Conservation (phyloP, 495 filamentous ascomycete species). For the Pseudomonodictys pantanalensis region DNA sequence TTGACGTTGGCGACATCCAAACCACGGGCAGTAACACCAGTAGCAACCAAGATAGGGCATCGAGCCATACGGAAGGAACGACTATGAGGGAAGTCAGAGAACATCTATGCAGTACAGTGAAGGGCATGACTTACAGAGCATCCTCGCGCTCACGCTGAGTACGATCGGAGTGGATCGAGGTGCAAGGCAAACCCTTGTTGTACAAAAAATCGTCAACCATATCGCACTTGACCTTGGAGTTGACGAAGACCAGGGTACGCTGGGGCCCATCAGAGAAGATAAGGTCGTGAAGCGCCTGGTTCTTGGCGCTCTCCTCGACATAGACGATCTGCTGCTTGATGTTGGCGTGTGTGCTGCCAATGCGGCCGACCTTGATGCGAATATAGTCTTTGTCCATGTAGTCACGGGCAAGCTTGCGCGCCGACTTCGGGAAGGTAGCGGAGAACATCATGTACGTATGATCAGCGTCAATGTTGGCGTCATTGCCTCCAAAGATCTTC, state of each 20-base stretch:
- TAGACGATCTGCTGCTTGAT: slow-evolving; percentile 72
- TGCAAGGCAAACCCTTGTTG: slow-evolving; percentile 72
- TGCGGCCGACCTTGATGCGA: slow-evolving; percentile 78
- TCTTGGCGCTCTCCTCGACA: slow-evolving; percentile 62
- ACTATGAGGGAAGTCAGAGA: slow-evolving; percentile 41
- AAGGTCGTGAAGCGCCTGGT: slow-evolving; percentile 67
- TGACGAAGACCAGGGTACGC: slow-evolving; percentile 91
- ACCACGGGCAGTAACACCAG: slow-evolving; percentile 82
- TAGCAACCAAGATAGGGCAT: slow-evolving; percentile 77
- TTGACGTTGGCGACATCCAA: slow-evolving; percentile 81
- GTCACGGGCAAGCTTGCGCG: slow-evolving; percentile 69
- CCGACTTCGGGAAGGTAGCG: slow-evolving; percentile 79
- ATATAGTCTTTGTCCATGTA: slow-evolving; percentile 70
- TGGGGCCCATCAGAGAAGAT: slow-evolving; percentile 63
- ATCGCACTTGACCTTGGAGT: slow-evolving; percentile 71
- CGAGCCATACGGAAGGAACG: slow-evolving; percentile 74
- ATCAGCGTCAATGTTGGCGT: slow-evolving; percentile 73
- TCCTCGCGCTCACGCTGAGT: slow-evolving; percentile 93
- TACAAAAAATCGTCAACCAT: slow-evolving; percentile 83
- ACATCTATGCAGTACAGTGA: not conserved
- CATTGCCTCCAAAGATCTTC: slow-evolving; percentile 71
- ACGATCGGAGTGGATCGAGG: slow-evolving; percentile 81
- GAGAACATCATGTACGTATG: slow-evolving; percentile 90
- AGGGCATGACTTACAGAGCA: slow-evolving; percentile 61
- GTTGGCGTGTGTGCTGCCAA: slow-evolving; percentile 73